Evolutionary conservation across 2,329 filamentous ascomycete species (phyloP).

Genomic region (Penicillium verrucosum): DNA sequence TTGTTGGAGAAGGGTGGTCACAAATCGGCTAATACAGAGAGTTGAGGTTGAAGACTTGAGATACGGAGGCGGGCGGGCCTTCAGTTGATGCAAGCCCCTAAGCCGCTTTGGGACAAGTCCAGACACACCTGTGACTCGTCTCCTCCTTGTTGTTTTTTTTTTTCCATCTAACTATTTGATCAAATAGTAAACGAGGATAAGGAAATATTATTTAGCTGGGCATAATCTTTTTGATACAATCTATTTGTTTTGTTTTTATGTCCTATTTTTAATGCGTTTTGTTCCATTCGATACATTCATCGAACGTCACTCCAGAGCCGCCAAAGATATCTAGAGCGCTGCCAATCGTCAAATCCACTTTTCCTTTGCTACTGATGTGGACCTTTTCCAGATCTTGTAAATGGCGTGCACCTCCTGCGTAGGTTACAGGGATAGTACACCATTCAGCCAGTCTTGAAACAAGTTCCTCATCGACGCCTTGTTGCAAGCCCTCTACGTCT

Average conservation of each 20-base stretch:
- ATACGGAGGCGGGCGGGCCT: conserved; percentile 26
- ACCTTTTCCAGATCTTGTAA: conserved; percentile 81
- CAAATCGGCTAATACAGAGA: conserved; percentile 5
- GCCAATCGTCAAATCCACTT: conserved; percentile 90
- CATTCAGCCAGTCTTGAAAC: conserved; percentile 74
- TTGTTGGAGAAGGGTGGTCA: not conserved
- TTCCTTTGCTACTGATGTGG: conserved; percentile 71
- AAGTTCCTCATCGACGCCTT: conserved; percentile 82
- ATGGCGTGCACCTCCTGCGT: conserved; percentile 86
- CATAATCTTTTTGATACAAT: not conserved
- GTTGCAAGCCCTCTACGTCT: conserved; percentile 91
- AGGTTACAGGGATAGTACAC: conserved; percentile 91
- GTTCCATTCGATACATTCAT: conserved; percentile 90
- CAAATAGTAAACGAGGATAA: not conserved
- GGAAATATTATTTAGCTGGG: not conserved
- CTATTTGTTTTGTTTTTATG: conserved; percentile 29
- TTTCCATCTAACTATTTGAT: not conserved
- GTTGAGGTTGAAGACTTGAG: conserved; percentile 14
- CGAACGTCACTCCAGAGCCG: conserved; percentile 78
- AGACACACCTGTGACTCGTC: conserved; percentile 2
- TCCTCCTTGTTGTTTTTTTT: not conserved
- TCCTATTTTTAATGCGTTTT: conserved; percentile 63
- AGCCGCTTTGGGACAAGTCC: conserved; percentile 23
- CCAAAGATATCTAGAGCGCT: conserved; percentile 96
- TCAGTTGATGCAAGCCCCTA: conserved; percentile 14